A percentile compares a stretch with the other conserved stretches of the same genome.
Conservation (phyloP, 2,329 filamentous ascomycete genomes). For the Microdochium paspali region DNA sequence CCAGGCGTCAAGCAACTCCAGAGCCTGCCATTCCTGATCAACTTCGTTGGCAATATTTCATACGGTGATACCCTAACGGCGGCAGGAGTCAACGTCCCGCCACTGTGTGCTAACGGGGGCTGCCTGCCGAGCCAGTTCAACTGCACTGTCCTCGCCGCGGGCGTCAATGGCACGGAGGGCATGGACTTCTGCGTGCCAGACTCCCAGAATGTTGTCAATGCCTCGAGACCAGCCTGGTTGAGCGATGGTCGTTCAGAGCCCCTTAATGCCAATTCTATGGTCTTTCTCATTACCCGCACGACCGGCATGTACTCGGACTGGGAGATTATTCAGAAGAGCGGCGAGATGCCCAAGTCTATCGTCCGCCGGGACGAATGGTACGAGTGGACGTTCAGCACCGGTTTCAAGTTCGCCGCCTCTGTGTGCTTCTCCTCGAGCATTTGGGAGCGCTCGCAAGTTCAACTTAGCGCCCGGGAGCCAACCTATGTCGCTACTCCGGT, state of each 20-base stretch:
- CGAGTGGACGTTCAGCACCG: slow-evolving; percentile 3
- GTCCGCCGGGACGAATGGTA: slow-evolving; percentile 4
- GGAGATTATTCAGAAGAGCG: slow-evolving; percentile 2
- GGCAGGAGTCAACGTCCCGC: slow-evolving; percentile 6
- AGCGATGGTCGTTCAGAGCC: slow-evolving; percentile 3
- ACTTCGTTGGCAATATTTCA: slow-evolving; percentile 8
- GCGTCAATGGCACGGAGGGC: slow-evolving; percentile 2
- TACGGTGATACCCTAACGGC: slow-evolving; percentile 5
- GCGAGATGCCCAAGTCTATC: slow-evolving; percentile 3
- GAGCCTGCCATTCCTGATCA: slow-evolving; percentile 4
- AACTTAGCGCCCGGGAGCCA: slow-evolving; percentile 7
- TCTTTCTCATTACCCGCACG: slow-evolving; percentile 4
- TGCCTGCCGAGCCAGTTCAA: slow-evolving; percentile 10
- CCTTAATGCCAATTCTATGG: slow-evolving; percentile 6
- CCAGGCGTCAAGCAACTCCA: too few species aligned
- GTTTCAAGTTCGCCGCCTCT: slow-evolving; percentile 3
- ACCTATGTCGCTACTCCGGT: slow-evolving; percentile 5
- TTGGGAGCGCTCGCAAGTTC: slow-evolving; percentile 10
- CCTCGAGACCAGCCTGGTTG: slow-evolving; percentile 3
- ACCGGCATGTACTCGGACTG: slow-evolving; percentile 6
- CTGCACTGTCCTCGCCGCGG: slow-evolving; percentile 7
- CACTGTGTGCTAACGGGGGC: slow-evolving; percentile 4
- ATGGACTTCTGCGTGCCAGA: slow-evolving; percentile 7
- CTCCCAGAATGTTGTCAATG: slow-evolving; percentile 4
- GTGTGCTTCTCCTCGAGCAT: slow-evolving; percentile 5